Conservation (phyloP, 768 basidiomycete species). For the Phallus indusiatus region DNA sequence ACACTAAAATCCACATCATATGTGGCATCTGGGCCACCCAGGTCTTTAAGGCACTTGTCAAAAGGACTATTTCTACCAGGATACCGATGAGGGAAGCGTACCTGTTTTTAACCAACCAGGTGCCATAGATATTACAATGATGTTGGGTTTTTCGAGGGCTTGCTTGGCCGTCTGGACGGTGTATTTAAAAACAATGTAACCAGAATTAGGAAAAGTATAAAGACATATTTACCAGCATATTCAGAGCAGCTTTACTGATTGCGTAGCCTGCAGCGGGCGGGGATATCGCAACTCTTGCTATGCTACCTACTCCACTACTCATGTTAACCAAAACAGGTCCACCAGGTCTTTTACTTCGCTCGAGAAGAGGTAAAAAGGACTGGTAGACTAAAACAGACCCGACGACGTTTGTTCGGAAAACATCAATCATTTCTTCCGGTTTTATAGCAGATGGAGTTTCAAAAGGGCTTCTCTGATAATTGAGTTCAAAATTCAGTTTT, state of each 20-base stretch:
- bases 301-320: conserved; percentile 24
- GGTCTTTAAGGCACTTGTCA: conserved; percentile 16
- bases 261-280: conserved; percentile 25
- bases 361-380: conserved; percentile 26
- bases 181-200: background rate
- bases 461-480: conserved; percentile 13
- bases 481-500: background rate
- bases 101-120: conserved; percentile 34
- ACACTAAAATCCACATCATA: conserved; percentile 26
- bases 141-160: conserved; percentile 23
- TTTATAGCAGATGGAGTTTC: conserved; percentile 22
- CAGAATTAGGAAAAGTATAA: too few relatives aligned
- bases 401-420: conserved; percentile 23
- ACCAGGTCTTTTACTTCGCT: conserved; percentile 11
- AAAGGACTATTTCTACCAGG: background rate
- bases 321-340: conserved; percentile 28
- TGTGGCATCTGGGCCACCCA: conserved; percentile 24
- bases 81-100: conserved; percentile 8
- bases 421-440: conserved; percentile 15
- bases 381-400: conserved; percentile 28
- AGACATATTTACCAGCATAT: conserved; percentile 27
- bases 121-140: conserved; percentile 24
- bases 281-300: conserved; percentile 17
- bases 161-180: conserved; percentile 30
- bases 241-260: conserved; percentile 29